A percentile compares a stretch with the other conserved stretches of the same genome.
Evolutionary conservation across 345 rosid species (phyloP).

Genomic region (Populus tremula): DNA sequence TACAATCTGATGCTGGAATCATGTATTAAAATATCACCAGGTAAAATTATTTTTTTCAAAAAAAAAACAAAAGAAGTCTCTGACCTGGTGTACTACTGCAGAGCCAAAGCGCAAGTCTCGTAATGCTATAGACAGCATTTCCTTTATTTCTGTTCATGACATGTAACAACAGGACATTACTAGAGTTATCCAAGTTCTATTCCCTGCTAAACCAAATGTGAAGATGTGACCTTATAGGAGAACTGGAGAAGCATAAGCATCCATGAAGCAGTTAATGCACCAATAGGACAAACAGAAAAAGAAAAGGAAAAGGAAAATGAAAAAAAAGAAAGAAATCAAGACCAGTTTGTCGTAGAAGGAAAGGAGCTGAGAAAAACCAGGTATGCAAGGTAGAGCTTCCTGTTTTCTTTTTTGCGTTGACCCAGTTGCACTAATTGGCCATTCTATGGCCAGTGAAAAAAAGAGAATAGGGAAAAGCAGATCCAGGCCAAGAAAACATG

Average conservation of each 20-base stretch:
- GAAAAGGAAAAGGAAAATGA: too few relatives aligned
- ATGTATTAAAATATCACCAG: slow-evolving; percentile 4
- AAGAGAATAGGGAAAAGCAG: not conserved
- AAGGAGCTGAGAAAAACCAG: not conserved
- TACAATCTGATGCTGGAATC: not conserved
- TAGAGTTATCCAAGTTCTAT: not conserved
- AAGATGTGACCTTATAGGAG: not conserved
- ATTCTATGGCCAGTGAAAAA: not conserved
- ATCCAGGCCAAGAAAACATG: not conserved
- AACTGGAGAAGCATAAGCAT: not conserved
- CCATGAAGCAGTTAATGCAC: not conserved
- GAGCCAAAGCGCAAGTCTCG: slow-evolving; percentile 72
- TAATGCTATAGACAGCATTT: slow-evolving; percentile 64
- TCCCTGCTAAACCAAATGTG: not conserved
- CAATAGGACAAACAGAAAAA: not conserved
- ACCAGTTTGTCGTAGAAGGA: not conserved
- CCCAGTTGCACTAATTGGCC: not conserved
- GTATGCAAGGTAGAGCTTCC: not conserved
- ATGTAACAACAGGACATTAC: slow-evolving; percentile 11
- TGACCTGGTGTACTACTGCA: slow-evolving; percentile 91
- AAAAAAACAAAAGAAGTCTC: not conserved
- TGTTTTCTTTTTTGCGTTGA: not conserved
- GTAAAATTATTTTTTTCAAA: not conserved
- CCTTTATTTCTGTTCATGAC: slow-evolving; percentile 71
- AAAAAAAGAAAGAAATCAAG: too few relatives aligned